These are phyloP conservation scores for Hygrophila difformis DNA, from an alignment of 257 asterid genomes.

Conservation along the genomic window DNA sequence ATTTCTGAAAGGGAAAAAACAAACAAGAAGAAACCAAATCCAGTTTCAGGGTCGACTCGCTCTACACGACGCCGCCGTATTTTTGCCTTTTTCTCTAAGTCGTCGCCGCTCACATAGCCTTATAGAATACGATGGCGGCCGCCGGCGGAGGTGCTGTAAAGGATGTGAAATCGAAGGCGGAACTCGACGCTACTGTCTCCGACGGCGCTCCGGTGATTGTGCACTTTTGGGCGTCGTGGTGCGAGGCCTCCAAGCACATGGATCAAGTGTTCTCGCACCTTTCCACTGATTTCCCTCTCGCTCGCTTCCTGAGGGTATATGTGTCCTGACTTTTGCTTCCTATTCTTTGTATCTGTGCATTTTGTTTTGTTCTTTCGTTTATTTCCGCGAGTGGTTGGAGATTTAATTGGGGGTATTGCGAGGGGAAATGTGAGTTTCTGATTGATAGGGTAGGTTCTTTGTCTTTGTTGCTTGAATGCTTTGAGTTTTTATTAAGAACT, in stretches of 20 bases:
- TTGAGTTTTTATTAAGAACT: background rate
- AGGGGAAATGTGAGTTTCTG: background rate
- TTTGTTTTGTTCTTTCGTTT: background rate
- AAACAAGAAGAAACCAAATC: no score
- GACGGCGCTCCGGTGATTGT: constrained; percentile 46
- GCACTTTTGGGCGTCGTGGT: constrained; percentile 99
- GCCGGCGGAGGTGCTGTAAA: constrained; percentile 63
- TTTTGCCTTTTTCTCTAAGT: no score
- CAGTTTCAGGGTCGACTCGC: background rate
- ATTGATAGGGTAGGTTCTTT: background rate
- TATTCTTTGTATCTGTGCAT: background rate
- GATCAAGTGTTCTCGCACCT: constrained; percentile 95
- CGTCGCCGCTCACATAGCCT: constrained; percentile 7
- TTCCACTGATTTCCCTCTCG: constrained; percentile 89
- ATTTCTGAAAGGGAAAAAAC: no score
- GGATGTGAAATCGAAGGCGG: constrained; percentile 75
- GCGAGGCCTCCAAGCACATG: constrained; percentile 99
- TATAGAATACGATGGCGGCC: constrained; percentile 29
- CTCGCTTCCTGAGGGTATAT: constrained; percentile 70
- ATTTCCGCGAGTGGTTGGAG: background rate
- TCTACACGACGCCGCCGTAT: constrained; percentile 9
- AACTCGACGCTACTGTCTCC: constrained; percentile 40
- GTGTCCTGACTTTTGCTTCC: background rate
- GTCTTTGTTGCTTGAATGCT: background rate
- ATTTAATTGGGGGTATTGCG: constrained; percentile 10